These are phyloP conservation scores for Ephemerocybe angulata DNA, from an alignment of 768 basidiomycete species.

Conservation along the genomic window DNA sequence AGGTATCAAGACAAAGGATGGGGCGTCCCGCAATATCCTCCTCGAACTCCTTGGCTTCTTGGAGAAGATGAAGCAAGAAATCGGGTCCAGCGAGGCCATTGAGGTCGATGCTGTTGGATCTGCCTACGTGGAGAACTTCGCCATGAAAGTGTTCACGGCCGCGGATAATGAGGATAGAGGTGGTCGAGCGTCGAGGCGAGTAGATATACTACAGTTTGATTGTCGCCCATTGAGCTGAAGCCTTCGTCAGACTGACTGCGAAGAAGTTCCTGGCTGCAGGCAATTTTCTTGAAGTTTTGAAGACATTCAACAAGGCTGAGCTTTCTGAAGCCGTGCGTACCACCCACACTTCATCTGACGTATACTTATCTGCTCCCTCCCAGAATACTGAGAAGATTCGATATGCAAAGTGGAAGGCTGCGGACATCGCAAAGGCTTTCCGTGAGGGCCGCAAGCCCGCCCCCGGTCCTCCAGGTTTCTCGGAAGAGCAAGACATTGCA, in stretches of 20 bases:
- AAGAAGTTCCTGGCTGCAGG: slow-evolving; percentile 94
- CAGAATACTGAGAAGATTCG: slow-evolving; percentile 85
- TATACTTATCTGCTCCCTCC: slow-evolving; percentile 2
- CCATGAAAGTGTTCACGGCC: slow-evolving; percentile 76
- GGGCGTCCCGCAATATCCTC: slow-evolving; percentile 62
- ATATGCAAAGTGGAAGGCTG: slow-evolving; percentile 97
- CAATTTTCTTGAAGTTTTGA: slow-evolving; percentile 89
- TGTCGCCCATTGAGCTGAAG: neutral
- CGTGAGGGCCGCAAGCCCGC: slow-evolving; percentile 86
- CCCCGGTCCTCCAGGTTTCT: slow-evolving; percentile 68
- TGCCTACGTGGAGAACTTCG: slow-evolving; percentile 95
- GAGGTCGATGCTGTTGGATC: slow-evolving; percentile 78
- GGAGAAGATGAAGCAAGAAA: slow-evolving; percentile 75
- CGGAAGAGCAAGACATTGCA: slow-evolving; percentile 25
- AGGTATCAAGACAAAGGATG: slow-evolving; percentile 62
- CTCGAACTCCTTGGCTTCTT: slow-evolving; percentile 71
- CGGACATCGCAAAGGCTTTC: slow-evolving; percentile 90
- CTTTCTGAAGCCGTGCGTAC: slow-evolving; percentile 53
- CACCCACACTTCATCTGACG: neutral
- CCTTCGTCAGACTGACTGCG: slow-evolving; percentile 65
- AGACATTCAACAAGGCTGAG: slow-evolving; percentile 62
- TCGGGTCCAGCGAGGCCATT: slow-evolving; percentile 74
- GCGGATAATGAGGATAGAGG: slow-evolving; percentile 91
- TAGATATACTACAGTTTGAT: neutral
- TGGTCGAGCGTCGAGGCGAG: slow-evolving; percentile 71